Evolutionary conservation across 2,329 filamentous ascomycete genomes (phyloP).

Genomic region (Metarhizium humberi): DNA sequence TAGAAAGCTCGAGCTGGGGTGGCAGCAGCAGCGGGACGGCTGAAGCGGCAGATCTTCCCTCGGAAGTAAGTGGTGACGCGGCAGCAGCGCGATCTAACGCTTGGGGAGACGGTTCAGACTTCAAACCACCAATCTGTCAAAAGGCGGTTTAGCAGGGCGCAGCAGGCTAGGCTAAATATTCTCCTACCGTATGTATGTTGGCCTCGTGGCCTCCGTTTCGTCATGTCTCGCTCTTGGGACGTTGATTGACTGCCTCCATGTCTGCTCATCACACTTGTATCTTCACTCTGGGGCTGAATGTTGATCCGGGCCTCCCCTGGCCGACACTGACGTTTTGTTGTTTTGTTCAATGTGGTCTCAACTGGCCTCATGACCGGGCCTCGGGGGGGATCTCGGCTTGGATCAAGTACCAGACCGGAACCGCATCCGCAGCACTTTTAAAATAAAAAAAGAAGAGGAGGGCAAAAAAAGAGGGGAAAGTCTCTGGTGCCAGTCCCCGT

Average conservation of each 20-base stretch:
- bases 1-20: no score
- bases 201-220: neutral
- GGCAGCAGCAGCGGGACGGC: neutral
- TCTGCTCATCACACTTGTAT: neutral
- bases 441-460: no score
- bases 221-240: neutral
- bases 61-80: neutral
- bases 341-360: neutral
- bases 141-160: neutral
- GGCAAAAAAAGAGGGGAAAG: no score
- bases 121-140: neutral
- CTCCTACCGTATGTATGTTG: neutral
- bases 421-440: neutral
- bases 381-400: neutral
- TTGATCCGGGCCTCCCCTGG: neutral
- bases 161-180: neutral
- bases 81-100: neutral
- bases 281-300: neutral
- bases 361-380: neutral
- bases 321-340: neutral
- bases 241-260: neutral
- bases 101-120: neutral
- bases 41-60: slow-evolving; percentile 1
- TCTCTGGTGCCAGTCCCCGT: no score
- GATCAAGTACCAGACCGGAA: neutral